A percentile compares a stretch with the other conserved stretches of the same genome.
These are phyloP conservation scores for Silybum marianum DNA, from an alignment of 129 eudicot species.

Conservation along the genomic window DNA sequence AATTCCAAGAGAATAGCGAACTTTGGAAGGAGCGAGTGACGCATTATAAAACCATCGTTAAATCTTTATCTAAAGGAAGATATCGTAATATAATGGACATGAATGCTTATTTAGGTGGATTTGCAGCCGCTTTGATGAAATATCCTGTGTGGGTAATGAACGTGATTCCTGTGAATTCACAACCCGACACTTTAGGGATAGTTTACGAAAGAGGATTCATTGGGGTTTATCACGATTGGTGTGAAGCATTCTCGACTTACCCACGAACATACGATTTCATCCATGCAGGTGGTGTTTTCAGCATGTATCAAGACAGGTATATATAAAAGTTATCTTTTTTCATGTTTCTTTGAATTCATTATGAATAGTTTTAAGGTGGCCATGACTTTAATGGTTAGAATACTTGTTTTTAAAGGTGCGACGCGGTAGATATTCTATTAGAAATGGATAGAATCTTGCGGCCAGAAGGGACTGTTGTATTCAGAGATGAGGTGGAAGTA, in stretches of 20 bases:
- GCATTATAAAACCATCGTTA: constrained; percentile 51
- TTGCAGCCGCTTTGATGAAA: constrained; percentile 71
- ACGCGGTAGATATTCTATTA: constrained; percentile 62
- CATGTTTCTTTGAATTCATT: not conserved
- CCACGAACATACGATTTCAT: constrained; percentile 96
- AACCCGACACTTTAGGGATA: constrained; percentile 68
- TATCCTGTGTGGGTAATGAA: constrained; percentile 99
- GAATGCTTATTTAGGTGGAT: constrained; percentile 93
- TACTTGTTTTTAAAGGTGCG: constrained; percentile 64
- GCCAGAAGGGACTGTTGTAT: constrained; percentile 84
- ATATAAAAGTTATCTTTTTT: not conserved
- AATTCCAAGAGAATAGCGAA: constrained; percentile 57
- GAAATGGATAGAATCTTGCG: constrained; percentile 92
- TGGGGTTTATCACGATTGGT: constrained; percentile 88
- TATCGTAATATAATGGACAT: constrained; percentile 85
- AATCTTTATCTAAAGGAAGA: constrained; percentile 48
- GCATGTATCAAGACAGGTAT: constrained; percentile 84
- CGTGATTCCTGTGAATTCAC: constrained; percentile 66
- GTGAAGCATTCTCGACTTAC: constrained; percentile 90
- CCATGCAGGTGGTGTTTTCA: constrained; percentile 78
- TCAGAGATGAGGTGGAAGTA: constrained; percentile 75
- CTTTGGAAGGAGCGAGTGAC: constrained; percentile 65
- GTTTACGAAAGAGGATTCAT: constrained; percentile 81
- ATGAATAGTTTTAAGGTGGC: not conserved
- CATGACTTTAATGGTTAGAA: not conserved